Conservation (phyloP, 495 filamentous ascomycete genomes). For the Penicillium arizonense region DNA sequence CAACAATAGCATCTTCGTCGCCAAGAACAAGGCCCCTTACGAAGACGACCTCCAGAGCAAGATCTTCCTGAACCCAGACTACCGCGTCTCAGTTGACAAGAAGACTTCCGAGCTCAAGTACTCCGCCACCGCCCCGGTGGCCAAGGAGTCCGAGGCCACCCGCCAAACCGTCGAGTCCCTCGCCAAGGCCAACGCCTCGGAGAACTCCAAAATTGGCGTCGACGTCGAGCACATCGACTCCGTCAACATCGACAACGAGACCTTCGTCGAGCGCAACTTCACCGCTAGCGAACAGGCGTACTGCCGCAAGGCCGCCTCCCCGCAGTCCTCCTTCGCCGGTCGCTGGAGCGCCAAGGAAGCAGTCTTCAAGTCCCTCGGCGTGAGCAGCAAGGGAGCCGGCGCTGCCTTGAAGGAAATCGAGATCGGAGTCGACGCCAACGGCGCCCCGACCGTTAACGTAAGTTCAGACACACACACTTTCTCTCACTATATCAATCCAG, state of each 20-base stretch:
- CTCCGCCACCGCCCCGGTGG: conserved; percentile 60
- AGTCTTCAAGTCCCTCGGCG: conserved; percentile 95
- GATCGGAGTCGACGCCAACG: conserved; percentile 74
- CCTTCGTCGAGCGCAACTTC: conserved; percentile 94
- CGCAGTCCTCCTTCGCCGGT: conserved; percentile 85
- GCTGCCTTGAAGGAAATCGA: conserved; percentile 94
- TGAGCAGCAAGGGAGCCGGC: conserved; percentile 82
- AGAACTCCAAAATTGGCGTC: conserved; percentile 83
- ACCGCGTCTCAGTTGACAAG: conserved; percentile 79
- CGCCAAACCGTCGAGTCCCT: conserved; percentile 75
- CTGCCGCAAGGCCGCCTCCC: conserved; percentile 72
- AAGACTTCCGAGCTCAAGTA: conserved; percentile 77
- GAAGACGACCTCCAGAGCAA: conserved; percentile 78
- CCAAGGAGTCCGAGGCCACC: conserved; percentile 61
- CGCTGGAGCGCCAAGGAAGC: conserved; percentile 98
- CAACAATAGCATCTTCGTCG: conserved; percentile 95
- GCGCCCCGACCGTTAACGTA: conserved; percentile 82
- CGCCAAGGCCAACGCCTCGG: conserved; percentile 65
- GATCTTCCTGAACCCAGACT: conserved; percentile 93
- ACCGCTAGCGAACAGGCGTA: conserved; percentile 78
- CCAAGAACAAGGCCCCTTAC: conserved; percentile 89
- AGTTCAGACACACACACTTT: conserved; percentile 32
- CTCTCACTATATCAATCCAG: background rate
- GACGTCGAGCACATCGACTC: conserved; percentile 84
- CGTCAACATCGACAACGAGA: conserved; percentile 89